Evolutionary conservation across 2,329 filamentous ascomycete species (phyloP).

Genomic region (Ophiocordyceps australis): DNA sequence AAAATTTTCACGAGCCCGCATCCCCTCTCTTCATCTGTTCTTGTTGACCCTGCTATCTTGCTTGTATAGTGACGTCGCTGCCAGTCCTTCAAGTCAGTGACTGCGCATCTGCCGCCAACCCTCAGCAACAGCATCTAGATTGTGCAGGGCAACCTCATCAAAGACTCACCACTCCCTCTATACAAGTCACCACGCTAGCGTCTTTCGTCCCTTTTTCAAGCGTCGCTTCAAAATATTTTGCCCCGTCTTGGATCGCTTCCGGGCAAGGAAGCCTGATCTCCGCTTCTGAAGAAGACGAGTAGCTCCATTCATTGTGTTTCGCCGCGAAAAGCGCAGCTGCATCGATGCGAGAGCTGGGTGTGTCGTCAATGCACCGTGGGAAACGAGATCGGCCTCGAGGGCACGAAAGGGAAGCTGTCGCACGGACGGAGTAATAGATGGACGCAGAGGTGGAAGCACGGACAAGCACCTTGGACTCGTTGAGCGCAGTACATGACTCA

Average conservation of each 20-base stretch:
- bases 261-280: slow-evolving; percentile 35
- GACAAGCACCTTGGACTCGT: slow-evolving; percentile 23
- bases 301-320: slow-evolving; percentile 35
- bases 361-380: slow-evolving; percentile 22
- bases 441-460: slow-evolving; percentile 30
- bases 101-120: too few relatives aligned
- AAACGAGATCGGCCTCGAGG: slow-evolving; percentile 3
- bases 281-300: slow-evolving; percentile 40
- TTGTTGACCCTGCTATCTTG: too few relatives aligned
- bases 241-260: slow-evolving; percentile 30
- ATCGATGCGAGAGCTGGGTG: slow-evolving; percentile 30
- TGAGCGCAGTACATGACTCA: too few relatives aligned
- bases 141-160: too few relatives aligned
- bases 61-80: too few relatives aligned
- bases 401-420: slow-evolving; percentile 10
- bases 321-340: slow-evolving; percentile 40
- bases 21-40: too few relatives aligned
- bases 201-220: slow-evolving; percentile 30
- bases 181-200: slow-evolving; percentile 19
- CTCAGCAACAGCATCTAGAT: too few relatives aligned
- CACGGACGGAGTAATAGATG: slow-evolving; percentile 19
- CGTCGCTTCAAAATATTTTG: slow-evolving; percentile 32
- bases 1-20: too few relatives aligned
- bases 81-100: too few relatives aligned
- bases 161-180: slow-evolving; percentile 1